These are phyloP conservation scores for Candida cerambycidarum DNA, from an alignment of 805 yeast species.

Conservation along the genomic window DNA sequence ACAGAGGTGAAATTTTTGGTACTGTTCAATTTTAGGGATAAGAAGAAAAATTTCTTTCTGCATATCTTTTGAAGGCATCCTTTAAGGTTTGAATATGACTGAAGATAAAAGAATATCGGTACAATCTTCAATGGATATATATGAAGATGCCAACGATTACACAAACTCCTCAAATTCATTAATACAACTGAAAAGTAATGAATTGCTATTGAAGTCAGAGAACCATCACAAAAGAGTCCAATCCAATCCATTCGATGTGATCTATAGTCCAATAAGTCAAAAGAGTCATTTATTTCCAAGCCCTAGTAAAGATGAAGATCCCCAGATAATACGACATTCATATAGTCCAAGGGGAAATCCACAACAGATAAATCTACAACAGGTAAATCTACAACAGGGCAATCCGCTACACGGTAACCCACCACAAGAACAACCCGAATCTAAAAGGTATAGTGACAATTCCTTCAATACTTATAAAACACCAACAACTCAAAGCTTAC, in stretches of 20 bases:
- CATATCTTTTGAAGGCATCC: no score
- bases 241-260: conserved; percentile 30
- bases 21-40: no score
- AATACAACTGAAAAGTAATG: conserved; percentile 13
- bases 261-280: conserved; percentile 17
- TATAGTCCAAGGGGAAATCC: no score
- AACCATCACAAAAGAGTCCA: conserved; percentile 14
- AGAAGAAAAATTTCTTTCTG: no score
- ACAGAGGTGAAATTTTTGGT: no score
- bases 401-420: no score
- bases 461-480: conserved; percentile 6
- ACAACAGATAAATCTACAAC: no score
- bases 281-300: not conserved
- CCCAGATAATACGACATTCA: no score
- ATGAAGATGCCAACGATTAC: conserved; percentile 13
- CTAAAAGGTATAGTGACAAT: conserved; percentile 4
- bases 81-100: not conserved
- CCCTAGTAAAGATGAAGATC: no score
- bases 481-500: conserved; percentile 1
- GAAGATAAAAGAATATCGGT: conserved; percentile 4
- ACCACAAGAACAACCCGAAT: not conserved
- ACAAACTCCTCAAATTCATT: conserved; percentile 15
- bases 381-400: no score
- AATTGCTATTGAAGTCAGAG: conserved; percentile 3
- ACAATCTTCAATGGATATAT: conserved; percentile 10